Evolutionary conservation across 2,329 filamentous ascomycete genomes (phyloP).

Genomic region (Hysterium pulicare): DNA sequence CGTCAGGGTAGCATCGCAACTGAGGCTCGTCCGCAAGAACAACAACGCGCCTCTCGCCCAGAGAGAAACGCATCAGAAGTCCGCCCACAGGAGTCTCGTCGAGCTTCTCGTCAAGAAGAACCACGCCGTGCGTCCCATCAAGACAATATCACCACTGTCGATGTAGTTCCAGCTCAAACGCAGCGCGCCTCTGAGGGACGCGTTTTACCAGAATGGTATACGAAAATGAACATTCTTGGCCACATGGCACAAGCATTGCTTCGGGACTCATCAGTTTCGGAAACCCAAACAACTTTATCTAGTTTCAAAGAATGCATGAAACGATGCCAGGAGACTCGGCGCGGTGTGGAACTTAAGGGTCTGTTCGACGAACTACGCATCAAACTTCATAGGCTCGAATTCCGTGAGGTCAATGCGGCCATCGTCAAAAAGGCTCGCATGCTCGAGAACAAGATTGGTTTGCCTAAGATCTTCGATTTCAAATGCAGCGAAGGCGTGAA

Average conservation of each 20-base stretch:
- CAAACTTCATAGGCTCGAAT: conserved; percentile 39
- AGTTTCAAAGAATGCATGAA: conserved; percentile 22
- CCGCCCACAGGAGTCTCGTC: too few species aligned
- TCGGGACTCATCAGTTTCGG: conserved; percentile 7
- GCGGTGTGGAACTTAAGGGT: not conserved
- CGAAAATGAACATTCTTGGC: conserved; percentile 1
- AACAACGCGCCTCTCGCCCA: too few species aligned
- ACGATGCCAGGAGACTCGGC: conserved; percentile 14
- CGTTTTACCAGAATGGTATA: too few species aligned
- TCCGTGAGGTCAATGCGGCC: conserved; percentile 29
- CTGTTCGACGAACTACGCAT: conserved; percentile 33
- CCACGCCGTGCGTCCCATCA: too few species aligned
- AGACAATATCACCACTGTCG: too few species aligned
- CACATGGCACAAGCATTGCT: not conserved
- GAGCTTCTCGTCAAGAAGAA: too few species aligned
- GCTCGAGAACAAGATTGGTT: conserved; percentile 34
- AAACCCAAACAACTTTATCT: conserved; percentile 14
- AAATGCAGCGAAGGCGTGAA: conserved; percentile 12
- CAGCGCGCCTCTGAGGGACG: too few species aligned
- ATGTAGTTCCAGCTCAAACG: too few species aligned
- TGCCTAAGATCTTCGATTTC: conserved; percentile 41
- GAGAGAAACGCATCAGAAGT: too few species aligned
- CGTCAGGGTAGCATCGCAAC: too few species aligned
- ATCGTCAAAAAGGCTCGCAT: conserved; percentile 35
- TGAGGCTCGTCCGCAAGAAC: too few species aligned